A percentile compares a stretch with the other conserved stretches of the same genome.
Evolutionary conservation across 257 asterid genomes (phyloP).

Genomic region (Jaltomata sinuosa): DNA sequence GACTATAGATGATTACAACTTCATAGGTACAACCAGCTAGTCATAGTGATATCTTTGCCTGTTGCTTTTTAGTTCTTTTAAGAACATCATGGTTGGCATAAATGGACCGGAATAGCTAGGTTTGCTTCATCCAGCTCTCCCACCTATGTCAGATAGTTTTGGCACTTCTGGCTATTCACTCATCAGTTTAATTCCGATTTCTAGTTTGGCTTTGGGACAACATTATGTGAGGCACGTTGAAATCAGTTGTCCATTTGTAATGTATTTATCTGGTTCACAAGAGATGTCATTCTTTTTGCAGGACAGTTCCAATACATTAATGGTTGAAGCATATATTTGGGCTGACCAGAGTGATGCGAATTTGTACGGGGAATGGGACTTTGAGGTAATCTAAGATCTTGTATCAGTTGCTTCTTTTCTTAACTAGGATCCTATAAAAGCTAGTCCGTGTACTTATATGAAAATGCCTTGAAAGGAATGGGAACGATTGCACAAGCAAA

Average conservation of each 20-base stretch:
- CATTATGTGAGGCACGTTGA: neutral
- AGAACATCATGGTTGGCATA: neutral
- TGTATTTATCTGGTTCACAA: neutral
- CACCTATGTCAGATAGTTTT: neutral
- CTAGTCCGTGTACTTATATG: neutral
- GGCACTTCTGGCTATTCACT: neutral
- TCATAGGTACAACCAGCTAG: neutral
- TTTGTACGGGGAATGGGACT: conserved; percentile 65
- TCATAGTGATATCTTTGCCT: neutral
- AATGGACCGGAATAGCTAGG: neutral
- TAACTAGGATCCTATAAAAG: neutral
- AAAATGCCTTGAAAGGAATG: conserved; percentile 41
- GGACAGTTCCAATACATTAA: conserved; percentile 52
- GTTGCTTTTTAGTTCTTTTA: neutral
- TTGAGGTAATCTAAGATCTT: conserved; percentile 35
- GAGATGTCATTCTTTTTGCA: conserved; percentile 14
- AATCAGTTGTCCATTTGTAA: neutral
- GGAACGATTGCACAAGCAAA: conserved; percentile 53
- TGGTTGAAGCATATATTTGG: conserved; percentile 56
- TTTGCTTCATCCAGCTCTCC: neutral
- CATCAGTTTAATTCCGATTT: neutral
- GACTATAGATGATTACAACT: neutral
- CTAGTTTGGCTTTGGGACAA: neutral
- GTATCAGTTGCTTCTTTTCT: neutral
- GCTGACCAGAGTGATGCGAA: conserved; percentile 51